Evolutionary conservation across 257 asterid genomes (phyloP).

Genomic region (Jacaranda mimosifolia): DNA sequence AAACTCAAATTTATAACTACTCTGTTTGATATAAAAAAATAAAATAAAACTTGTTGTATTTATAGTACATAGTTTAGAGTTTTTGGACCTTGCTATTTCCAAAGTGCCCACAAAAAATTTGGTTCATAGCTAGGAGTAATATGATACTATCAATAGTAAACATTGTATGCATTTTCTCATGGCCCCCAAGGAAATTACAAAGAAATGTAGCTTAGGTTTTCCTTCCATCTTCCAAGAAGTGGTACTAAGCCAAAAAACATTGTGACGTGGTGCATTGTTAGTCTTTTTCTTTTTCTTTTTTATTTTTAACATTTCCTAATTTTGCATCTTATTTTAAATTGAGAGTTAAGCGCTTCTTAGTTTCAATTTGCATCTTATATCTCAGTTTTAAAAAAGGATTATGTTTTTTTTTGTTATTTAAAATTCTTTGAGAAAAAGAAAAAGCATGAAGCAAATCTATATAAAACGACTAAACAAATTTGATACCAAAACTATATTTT

Average conservation of each 20-base stretch:
- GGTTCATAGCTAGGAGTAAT: constrained; percentile 36
- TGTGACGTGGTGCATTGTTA: constrained; percentile 45
- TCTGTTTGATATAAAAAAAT: neutral
- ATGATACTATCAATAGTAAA: constrained; percentile 43
- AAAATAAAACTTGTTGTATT: neutral
- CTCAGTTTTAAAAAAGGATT: too few relatives aligned
- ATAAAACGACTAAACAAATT: too few relatives aligned
- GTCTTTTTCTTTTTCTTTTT: neutral
- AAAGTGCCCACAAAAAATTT: constrained; percentile 13
- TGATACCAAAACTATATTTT: too few relatives aligned
- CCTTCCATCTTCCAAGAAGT: constrained; percentile 23
- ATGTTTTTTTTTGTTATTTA: too few relatives aligned
- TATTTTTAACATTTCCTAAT: too few relatives aligned
- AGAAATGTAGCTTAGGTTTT: constrained; percentile 30
- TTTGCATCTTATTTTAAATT: too few relatives aligned
- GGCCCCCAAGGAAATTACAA: constrained; percentile 28
- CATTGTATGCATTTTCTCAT: constrained; percentile 20
- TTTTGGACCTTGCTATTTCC: constrained; percentile 7
- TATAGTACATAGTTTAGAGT: constrained; percentile 13
- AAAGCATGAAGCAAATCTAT: neutral
- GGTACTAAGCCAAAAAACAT: constrained; percentile 24
- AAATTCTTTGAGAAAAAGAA: neutral
- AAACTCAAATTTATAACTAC: too few relatives aligned
- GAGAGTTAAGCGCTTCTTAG: too few relatives aligned
- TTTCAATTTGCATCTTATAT: too few relatives aligned